phyloP scores from a whole-genome alignment of 148 eudicot species.

The Euryodendron excelsum region DNA sequence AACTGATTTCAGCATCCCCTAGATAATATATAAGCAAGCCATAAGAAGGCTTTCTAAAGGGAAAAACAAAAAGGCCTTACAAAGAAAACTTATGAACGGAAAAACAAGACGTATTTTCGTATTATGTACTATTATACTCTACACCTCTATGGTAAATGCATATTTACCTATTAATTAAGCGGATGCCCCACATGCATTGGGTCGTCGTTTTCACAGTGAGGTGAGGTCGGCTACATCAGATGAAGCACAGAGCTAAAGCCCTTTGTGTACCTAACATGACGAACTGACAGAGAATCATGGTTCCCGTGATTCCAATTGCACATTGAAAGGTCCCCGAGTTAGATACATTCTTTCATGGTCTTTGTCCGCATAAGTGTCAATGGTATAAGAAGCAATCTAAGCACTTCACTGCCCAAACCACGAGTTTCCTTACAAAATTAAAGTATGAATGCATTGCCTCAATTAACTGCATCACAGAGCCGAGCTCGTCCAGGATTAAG shows the following conservation, averaged over 20 bases:
- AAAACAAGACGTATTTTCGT: not conserved
- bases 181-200: not conserved
- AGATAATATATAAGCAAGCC: not conserved
- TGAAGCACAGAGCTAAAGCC: not conserved
- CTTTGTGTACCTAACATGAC: not conserved
- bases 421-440: not conserved
- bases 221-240: not conserved
- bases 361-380: not conserved
- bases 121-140: not conserved
- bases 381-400: not conserved
- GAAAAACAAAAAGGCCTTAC: not conserved
- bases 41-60: not conserved
- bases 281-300: not conserved
- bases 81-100: not conserved
- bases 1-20: not conserved
- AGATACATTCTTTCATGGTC: constrained; percentile 4
- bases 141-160: not conserved
- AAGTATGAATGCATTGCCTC: not conserved
- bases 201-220: not conserved
- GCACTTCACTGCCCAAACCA: not conserved
- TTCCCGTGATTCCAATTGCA: not conserved
- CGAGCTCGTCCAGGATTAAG: constrained; percentile 98
- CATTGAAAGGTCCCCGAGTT: not conserved
- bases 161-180: not conserved
- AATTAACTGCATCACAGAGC: constrained; percentile 36